Conservation (phyloP, 2,329 filamentous ascomycete species). For the Diplodia mutila region DNA sequence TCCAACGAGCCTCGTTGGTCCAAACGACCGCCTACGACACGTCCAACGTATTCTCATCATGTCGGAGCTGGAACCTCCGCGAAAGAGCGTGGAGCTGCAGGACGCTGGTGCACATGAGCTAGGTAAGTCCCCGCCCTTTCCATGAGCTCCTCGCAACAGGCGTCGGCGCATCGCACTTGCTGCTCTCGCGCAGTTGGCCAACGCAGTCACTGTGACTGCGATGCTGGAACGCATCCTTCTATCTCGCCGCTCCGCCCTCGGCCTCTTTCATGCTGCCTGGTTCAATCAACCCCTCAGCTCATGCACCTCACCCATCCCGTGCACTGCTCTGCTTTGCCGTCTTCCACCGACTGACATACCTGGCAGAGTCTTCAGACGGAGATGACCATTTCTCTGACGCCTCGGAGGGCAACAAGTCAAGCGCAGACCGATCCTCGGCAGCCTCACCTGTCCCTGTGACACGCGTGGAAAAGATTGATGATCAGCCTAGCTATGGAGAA, state of each 20-base stretch:
- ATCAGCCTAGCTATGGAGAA: constrained; percentile 57
- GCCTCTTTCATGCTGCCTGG: not conserved
- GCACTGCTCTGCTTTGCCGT: not conserved
- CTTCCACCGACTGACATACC: not conserved
- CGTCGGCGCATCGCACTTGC: not conserved
- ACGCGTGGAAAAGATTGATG: constrained; percentile 66
- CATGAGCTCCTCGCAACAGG: not conserved
- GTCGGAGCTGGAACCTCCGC: constrained; percentile 55
- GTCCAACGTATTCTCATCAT: constrained; percentile 33
- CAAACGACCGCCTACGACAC: not conserved
- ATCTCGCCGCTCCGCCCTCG: not conserved
- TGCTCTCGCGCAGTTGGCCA: too few species aligned
- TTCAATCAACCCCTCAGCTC: not conserved
- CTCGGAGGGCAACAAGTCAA: constrained; percentile 57
- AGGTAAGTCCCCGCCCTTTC: constrained; percentile 45
- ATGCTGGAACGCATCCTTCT: not conserved
- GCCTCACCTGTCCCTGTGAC: constrained; percentile 62
- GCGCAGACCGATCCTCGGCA: constrained; percentile 44
- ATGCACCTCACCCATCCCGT: not conserved
- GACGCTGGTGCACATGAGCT: constrained; percentile 61
- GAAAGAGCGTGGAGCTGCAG: constrained; percentile 59
- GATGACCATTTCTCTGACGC: constrained; percentile 70
- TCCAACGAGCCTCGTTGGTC: constrained; percentile 6
- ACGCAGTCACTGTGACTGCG: not conserved
- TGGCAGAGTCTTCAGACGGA: constrained; percentile 53